Conservation (phyloP, 2,329 filamentous ascomycete species). For the Rutstroemia sp. region DNA sequence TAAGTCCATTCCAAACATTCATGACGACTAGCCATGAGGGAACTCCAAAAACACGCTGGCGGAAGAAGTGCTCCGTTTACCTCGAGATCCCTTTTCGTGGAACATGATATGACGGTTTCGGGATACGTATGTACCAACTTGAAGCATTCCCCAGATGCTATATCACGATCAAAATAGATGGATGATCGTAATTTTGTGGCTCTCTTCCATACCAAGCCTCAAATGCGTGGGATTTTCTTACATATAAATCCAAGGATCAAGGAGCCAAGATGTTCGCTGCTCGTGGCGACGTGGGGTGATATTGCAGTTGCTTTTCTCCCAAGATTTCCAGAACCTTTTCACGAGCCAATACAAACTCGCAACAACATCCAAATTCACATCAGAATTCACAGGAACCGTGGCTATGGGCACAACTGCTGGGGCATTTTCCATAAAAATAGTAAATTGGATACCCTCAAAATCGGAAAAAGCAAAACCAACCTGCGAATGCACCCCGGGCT, state of each 20-base stretch:
- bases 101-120: not conserved
- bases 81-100: too few relatives aligned
- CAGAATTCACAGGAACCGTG: not conserved
- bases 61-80: too few relatives aligned
- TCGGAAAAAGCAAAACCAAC: too few relatives aligned
- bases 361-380: too few relatives aligned
- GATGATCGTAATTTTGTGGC: not conserved
- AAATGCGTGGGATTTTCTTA: too few relatives aligned
- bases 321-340: not conserved
- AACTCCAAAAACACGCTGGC: too few relatives aligned
- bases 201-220: not conserved
- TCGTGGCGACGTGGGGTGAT: not conserved
- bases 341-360: not conserved
- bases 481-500: too few relatives aligned
- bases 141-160: not conserved
- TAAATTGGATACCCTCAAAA: too few relatives aligned
- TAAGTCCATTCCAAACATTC: too few relatives aligned
- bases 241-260: not conserved
- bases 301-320: not conserved
- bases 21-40: too few relatives aligned
- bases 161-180: not conserved
- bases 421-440: too few relatives aligned
- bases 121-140: not conserved
- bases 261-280: not conserved
- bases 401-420: not conserved